Evolutionary conservation across 2,329 filamentous ascomycete species (phyloP), one percentile per base, ranked within the genome.

Genomic region (Ascocoryne sarcoides): DNA sequence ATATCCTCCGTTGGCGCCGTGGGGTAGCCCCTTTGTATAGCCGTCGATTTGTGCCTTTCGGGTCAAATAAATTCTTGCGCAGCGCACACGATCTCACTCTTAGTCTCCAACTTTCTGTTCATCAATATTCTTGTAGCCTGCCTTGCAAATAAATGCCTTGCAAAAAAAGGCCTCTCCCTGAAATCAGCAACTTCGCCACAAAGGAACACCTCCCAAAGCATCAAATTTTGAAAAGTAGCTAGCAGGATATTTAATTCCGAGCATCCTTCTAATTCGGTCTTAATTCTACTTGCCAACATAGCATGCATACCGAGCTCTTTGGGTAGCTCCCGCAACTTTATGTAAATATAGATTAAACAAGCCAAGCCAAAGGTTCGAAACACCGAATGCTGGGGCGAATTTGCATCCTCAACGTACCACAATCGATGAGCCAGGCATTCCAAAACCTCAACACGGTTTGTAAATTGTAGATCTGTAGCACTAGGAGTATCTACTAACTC

Each of bases 181-280:
- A 20, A 18, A 37, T 50, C 42, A 28, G 50, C 50, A 4, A 49
- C 48, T 18, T 39, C 26, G 12, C 50, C 50, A 37, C 48, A 50
- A 2, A 50, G 23, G 21, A 53, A 50, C 45, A 53, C 47, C 32
- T 48, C 36, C 50, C 50, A 53, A 4, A 53, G 39, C n/a, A 53
- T 26, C n/a, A 51, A 32, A 36, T 51, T 49, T 31, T 43, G 49
- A 31, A 53, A 53, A 4, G 50, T 53, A 29, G 46, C 50, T 3
- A 53, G 37, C 8, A 53, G 45, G 26, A 53, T 44, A 40, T 46
- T 53, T n/a, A 53, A 43, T 10, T 48, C 45, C 4, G 37, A 12
- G 19, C 42, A 43, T 7, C 31, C n/a, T 39, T 51, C 48, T 15
- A 53, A 23, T 3, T 37, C 32, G n/a, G 16, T 4, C 16, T 43